These are phyloP conservation scores for Fusarium armeniacum DNA, from an alignment of 2,329 filamentous ascomycete species.

Conservation along the genomic window DNA sequence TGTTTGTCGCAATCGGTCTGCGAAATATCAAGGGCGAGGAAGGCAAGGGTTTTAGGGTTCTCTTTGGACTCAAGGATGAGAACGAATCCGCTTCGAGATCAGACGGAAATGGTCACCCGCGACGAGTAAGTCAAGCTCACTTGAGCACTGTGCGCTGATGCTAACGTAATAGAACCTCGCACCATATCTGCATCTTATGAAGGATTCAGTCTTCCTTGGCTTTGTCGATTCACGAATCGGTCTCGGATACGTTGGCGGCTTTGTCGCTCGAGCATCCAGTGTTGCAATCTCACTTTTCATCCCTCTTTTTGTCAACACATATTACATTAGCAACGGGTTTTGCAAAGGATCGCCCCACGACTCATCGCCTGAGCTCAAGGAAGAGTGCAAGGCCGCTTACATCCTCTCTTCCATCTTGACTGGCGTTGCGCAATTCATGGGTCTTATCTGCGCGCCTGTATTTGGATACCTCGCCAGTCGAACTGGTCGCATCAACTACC, in stretches of 20 bases:
- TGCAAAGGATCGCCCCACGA: slow-evolving; percentile 78
- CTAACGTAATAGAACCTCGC: slow-evolving; percentile 56
- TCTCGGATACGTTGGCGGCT: slow-evolving; percentile 91
- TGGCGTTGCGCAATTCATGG: slow-evolving; percentile 88
- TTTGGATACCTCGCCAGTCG: slow-evolving; percentile 89
- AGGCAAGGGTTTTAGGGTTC: slow-evolving; percentile 76
- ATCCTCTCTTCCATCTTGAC: slow-evolving; percentile 88
- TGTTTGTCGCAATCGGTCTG: slow-evolving; percentile 84
- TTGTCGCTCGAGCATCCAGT: slow-evolving; percentile 93
- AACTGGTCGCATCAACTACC: slow-evolving; percentile 75
- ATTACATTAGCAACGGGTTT: slow-evolving; percentile 84
- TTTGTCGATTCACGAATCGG: slow-evolving; percentile 83
- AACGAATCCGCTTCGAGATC: slow-evolving; percentile 37
- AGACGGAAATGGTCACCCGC: slow-evolving; percentile 39
- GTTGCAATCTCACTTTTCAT: slow-evolving; percentile 97
- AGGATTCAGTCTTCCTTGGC: slow-evolving; percentile 76
- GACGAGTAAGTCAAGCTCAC: slow-evolving; percentile 48
- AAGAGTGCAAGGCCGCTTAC: slow-evolving; percentile 88
- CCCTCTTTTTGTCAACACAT: slow-evolving; percentile 91
- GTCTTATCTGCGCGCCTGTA: slow-evolving; percentile 84
- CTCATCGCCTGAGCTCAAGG: slow-evolving; percentile 80
- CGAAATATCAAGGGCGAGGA: slow-evolving; percentile 78
- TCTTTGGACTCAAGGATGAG: slow-evolving; percentile 61
- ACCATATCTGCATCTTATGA: slow-evolving; percentile 72
- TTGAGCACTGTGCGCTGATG: not conserved